These are phyloP conservation scores for Rhizoclosmatium sp. DNA, from an alignment of 192 early-diverging fungal genomes.

Conservation along the genomic window DNA sequence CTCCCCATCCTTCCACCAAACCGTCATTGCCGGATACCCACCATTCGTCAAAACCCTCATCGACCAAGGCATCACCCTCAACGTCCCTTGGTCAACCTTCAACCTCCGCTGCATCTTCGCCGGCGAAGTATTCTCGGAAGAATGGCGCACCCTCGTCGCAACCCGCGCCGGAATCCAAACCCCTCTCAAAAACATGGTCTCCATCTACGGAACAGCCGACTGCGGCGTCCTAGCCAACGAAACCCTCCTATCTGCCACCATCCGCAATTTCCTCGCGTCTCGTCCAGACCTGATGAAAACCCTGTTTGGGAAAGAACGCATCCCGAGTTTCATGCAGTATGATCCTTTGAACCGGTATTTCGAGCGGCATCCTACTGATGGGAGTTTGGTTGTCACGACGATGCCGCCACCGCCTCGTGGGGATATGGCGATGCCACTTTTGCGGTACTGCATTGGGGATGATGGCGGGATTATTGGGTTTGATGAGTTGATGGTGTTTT, in stretches of 20 bases:
- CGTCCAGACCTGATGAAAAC: constrained; percentile 28
- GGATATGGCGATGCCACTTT: constrained; percentile 34
- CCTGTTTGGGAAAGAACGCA: constrained; percentile 42
- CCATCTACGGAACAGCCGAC: constrained; percentile 53
- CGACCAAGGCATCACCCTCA: not conserved
- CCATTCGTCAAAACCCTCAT: constrained; percentile 32
- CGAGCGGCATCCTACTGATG: constrained; percentile 38
- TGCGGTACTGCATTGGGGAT: constrained; percentile 48
- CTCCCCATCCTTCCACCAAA: constrained; percentile 26
- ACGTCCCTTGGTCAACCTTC: constrained; percentile 12
- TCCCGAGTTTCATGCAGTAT: constrained; percentile 53
- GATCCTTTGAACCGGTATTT: constrained; percentile 45
- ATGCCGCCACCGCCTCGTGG: constrained; percentile 25
- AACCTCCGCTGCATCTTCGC: constrained; percentile 41
- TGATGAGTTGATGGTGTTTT: constrained; percentile 40
- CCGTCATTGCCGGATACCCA: constrained; percentile 26
- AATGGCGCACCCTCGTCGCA: constrained; percentile 39
- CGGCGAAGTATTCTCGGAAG: constrained; percentile 48
- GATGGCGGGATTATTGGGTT: constrained; percentile 40
- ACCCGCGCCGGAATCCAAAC: constrained; percentile 15
- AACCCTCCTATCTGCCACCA: constrained; percentile 31
- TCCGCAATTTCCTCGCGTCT: constrained; percentile 38
- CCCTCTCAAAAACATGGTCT: constrained; percentile 38
- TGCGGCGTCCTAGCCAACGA: constrained; percentile 50
- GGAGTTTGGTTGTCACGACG: constrained; percentile 43